Evolutionary conservation across 2,329 filamentous ascomycete genomes (phyloP).

Genomic region (Aspergillus oerlinghausenensis): DNA sequence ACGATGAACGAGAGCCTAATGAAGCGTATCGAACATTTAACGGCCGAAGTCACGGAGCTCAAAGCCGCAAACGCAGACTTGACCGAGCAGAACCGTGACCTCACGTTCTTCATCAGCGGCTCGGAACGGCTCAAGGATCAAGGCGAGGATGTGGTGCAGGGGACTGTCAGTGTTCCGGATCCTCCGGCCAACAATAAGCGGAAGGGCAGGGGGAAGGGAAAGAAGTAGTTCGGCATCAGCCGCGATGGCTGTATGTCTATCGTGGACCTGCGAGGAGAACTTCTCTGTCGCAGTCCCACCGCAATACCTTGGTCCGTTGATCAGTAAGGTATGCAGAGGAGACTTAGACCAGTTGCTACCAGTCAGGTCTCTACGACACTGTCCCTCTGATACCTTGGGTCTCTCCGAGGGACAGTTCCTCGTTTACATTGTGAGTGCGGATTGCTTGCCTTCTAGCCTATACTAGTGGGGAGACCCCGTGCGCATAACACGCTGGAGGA

Average conservation of each 20-base stretch:
- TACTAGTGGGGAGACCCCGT: neutral
- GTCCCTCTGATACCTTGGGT: neutral
- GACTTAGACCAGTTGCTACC: neutral
- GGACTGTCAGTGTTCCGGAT: slow-evolving; percentile 63
- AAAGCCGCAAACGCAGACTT: slow-evolving; percentile 64
- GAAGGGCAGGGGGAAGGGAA: slow-evolving; percentile 32
- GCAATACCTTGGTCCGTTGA: neutral
- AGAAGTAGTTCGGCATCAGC: slow-evolving; percentile 2
- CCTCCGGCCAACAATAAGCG: slow-evolving; percentile 44
- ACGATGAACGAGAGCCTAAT: slow-evolving; percentile 75
- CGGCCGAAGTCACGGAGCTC: slow-evolving; percentile 54
- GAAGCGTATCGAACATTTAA: slow-evolving; percentile 66
- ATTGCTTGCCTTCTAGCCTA: neutral
- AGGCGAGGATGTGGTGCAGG: slow-evolving; percentile 70
- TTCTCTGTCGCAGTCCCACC: neutral
- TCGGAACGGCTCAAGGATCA: slow-evolving; percentile 71
- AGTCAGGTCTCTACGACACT: neutral
- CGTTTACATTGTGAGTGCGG: neutral
- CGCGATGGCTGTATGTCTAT: neutral
- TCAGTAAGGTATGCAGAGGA: neutral
- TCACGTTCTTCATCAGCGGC: slow-evolving; percentile 82
- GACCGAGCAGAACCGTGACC: slow-evolving; percentile 78
- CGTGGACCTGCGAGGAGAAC: neutral
- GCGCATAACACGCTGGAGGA: neutral
- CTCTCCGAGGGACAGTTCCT: neutral